Conservation (phyloP, 495 filamentous ascomycete genomes). For the Lepraria neglecta region DNA sequence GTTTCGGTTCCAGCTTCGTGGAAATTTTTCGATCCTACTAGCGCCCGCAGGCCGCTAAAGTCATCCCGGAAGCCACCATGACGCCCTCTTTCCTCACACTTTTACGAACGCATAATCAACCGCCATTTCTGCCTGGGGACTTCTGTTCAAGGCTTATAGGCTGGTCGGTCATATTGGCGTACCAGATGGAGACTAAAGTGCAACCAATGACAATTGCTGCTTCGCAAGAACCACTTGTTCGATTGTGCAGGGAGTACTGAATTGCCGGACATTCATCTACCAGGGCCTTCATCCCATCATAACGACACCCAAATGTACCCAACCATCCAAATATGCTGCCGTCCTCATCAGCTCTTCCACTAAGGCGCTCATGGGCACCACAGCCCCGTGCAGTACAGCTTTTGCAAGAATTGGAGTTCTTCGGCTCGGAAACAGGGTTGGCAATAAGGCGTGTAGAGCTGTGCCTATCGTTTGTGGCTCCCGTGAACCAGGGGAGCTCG, state of each 20-base stretch:
- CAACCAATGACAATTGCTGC: slow-evolving; percentile 23
- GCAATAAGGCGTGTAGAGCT: slow-evolving; percentile 70
- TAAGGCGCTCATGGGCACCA: slow-evolving; percentile 74
- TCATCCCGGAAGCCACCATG: background rate
- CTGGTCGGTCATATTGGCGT: slow-evolving; percentile 33
- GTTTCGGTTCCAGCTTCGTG: too few relatives aligned
- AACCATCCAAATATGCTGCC: slow-evolving; percentile 86
- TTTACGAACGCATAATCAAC: slow-evolving; percentile 30
- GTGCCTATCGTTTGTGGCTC: slow-evolving; percentile 75
- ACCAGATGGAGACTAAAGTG: slow-evolving; percentile 22
- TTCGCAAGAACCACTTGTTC: slow-evolving; percentile 12
- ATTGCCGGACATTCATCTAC: slow-evolving; percentile 15
- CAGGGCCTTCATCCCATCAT: slow-evolving; percentile 50
- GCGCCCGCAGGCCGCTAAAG: slow-evolving; percentile 5
- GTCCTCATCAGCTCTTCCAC: slow-evolving; percentile 77
- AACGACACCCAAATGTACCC: slow-evolving; percentile 78
- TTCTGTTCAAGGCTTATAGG: slow-evolving; percentile 22
- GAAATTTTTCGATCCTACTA: slow-evolving; percentile 4
- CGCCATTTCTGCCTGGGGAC: slow-evolving; percentile 19
- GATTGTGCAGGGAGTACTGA: slow-evolving; percentile 20
- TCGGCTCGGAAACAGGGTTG: slow-evolving; percentile 79
- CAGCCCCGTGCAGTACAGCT: slow-evolving; percentile 79
- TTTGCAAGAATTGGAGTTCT: slow-evolving; percentile 84
- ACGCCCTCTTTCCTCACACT: slow-evolving; percentile 24
- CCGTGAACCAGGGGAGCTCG: slow-evolving; percentile 40